Percentiles rank a stretch among this genome's conserved stretches.
Conservation (phyloP, 2,329 filamentous ascomycete genomes). For the Pyrenophora seminiperda region DNA sequence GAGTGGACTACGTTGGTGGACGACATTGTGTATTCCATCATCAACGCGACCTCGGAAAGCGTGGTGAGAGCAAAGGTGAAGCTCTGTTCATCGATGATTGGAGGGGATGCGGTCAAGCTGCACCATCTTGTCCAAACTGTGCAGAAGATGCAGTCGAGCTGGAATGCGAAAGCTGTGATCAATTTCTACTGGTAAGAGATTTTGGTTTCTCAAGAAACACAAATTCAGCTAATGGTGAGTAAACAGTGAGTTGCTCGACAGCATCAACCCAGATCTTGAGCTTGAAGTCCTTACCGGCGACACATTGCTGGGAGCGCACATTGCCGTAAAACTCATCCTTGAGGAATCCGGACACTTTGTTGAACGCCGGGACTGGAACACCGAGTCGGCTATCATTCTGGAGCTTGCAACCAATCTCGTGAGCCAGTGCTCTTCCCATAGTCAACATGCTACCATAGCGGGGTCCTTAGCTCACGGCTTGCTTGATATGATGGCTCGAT, state of each 20-base stretch:
- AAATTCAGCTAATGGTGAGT: neutral
- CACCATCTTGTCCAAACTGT: neutral
- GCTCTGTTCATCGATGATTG: neutral
- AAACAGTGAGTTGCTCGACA: neutral
- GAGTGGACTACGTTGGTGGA: neutral
- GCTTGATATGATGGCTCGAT: constrained; percentile 1
- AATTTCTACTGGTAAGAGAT: constrained; percentile 1
- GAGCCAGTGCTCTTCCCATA: neutral
- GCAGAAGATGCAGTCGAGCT: neutral
- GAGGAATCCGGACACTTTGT: neutral
- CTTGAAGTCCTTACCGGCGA: neutral
- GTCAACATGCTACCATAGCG: neutral
- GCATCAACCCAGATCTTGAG: neutral
- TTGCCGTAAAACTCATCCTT: neutral
- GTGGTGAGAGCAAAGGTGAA: neutral
- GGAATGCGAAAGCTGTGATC: neutral
- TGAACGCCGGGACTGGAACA: neutral
- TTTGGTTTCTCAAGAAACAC: rapidly evolving
- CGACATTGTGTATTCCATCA: neutral
- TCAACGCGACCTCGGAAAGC: neutral
- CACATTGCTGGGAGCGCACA: neutral
- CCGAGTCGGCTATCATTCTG: neutral
- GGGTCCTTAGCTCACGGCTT: neutral
- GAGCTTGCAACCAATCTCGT: neutral
- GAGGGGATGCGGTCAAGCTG: neutral